phyloP scores from a whole-genome alignment of 1,139 yeast genomes.

The Dujonia santamariae region DNA sequence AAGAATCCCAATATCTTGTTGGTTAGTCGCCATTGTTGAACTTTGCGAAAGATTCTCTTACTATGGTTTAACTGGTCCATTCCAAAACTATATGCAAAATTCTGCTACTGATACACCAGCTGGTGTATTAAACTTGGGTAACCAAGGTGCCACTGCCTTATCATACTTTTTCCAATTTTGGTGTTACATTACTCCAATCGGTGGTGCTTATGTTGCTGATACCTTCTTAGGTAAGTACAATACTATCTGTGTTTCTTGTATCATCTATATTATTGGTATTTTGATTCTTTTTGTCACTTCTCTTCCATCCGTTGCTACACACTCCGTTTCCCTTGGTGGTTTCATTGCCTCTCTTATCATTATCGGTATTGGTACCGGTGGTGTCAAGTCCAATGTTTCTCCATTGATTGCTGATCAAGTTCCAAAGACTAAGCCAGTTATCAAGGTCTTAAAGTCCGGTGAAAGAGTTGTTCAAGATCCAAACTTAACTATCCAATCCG shows the following conservation, averaged over 20 bases:
- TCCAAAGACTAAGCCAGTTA: conserved; percentile 38
- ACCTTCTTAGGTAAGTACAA: conserved; percentile 69
- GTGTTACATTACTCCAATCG: conserved; percentile 78
- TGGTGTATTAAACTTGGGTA: conserved; percentile 63
- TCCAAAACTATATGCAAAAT: conserved; percentile 75
- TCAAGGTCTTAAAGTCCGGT: conserved; percentile 32
- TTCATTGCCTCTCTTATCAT: conserved; percentile 61
- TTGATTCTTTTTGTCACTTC: conserved; percentile 69
- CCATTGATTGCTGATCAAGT: conserved; percentile 79
- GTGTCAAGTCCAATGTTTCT: conserved; percentile 75
- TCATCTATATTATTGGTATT: conserved; percentile 60
- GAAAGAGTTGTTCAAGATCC: conserved; percentile 40
- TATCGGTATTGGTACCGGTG: conserved; percentile 78
- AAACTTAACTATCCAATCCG: conserved; percentile 39
- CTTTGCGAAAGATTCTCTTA: conserved; percentile 80
- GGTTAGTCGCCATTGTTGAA: conserved; percentile 76
- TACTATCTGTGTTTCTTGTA: conserved; percentile 62
- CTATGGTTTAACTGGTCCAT: conserved; percentile 74
- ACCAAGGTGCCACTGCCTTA: conserved; percentile 69
- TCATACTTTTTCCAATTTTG: conserved; percentile 80
- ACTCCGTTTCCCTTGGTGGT: conserved; percentile 47
- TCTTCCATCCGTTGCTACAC: conserved; percentile 55
- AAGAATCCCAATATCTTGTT: conserved; percentile 45
- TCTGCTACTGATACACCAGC: conserved; percentile 42
- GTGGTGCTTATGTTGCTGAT: conserved; percentile 78